Conservation (phyloP, 2,329 filamentous ascomycete species). For the Lecanosticta acicola region DNA sequence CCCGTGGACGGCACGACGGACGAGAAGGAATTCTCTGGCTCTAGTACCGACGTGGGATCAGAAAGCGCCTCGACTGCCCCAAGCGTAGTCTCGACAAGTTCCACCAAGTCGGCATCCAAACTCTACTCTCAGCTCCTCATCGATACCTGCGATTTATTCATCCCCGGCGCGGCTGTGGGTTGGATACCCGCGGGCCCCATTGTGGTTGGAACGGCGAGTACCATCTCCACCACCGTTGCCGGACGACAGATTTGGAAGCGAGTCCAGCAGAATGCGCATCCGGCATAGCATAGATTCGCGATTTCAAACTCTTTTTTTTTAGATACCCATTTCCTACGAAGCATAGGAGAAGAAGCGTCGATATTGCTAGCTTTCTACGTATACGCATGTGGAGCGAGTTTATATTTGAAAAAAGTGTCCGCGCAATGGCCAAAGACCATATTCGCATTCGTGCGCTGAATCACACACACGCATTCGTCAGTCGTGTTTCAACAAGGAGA, state of each 20-base stretch:
- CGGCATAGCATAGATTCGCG: slow-evolving; percentile 2
- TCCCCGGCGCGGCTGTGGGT: slow-evolving; percentile 56
- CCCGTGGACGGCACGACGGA: background rate
- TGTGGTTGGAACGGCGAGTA: slow-evolving; percentile 54
- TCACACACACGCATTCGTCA: no score
- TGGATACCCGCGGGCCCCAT: slow-evolving; percentile 53
- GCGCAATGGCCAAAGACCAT: slow-evolving; percentile 23
- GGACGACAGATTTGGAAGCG: slow-evolving; percentile 54
- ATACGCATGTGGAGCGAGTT: slow-evolving; percentile 19
- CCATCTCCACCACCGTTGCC: slow-evolving; percentile 58
- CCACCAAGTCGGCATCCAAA: background rate
- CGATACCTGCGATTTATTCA: slow-evolving; percentile 56
- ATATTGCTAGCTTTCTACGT: no score
- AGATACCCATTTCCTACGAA: no score
- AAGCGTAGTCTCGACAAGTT: background rate
- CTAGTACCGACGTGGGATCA: background rate
- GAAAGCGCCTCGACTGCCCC: background rate
- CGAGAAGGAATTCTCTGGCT: slow-evolving; percentile 1
- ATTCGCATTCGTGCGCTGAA: slow-evolving; percentile 20
- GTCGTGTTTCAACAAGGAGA: no score
- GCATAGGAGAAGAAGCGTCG: no score
- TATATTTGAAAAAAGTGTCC: slow-evolving; percentile 19
- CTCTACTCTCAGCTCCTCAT: slow-evolving; percentile 46
- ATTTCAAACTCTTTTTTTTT: no score
- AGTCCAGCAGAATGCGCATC: slow-evolving; percentile 16